Percentiles rank a stretch among this genome's conserved stretches.
phyloP scores from a whole-genome alignment of 345 rosid species.

The Euclidium syriacum region DNA sequence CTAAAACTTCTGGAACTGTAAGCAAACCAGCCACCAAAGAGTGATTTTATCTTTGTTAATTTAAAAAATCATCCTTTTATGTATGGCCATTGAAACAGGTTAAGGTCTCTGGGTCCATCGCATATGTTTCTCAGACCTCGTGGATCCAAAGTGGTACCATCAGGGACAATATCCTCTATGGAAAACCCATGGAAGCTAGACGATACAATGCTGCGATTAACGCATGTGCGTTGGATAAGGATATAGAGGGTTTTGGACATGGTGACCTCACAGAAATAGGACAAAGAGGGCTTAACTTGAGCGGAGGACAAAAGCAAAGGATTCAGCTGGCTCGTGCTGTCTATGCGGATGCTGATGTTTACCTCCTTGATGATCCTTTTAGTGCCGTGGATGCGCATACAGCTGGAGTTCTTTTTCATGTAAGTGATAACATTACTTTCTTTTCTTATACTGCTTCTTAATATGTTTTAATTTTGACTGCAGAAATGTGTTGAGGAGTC shows the following conservation, averaged over 20 bases:
- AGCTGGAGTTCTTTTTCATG: slow-evolving; percentile 62
- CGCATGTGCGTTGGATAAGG: slow-evolving; percentile 71
- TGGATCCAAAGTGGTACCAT: slow-evolving; percentile 88
- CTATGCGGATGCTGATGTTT: slow-evolving; percentile 67
- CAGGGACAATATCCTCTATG: slow-evolving; percentile 62
- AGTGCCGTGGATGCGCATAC: slow-evolving; percentile 88
- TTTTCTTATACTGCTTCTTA: background rate
- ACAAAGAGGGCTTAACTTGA: slow-evolving; percentile 80
- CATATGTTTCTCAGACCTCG: slow-evolving; percentile 73
- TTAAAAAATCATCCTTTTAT: background rate
- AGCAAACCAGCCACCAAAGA: slow-evolving; percentile 28
- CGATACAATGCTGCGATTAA: slow-evolving; percentile 49
- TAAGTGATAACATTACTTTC: slow-evolving; percentile 25
- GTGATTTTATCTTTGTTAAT: background rate
- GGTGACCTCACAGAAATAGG: slow-evolving; percentile 85
- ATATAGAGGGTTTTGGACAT: slow-evolving; percentile 51
- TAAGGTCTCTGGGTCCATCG: slow-evolving; percentile 45
- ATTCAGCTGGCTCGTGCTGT: slow-evolving; percentile 79
- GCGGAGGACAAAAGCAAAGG: slow-evolving; percentile 93
- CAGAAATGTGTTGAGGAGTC: slow-evolving; percentile 74
- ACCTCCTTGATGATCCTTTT: slow-evolving; percentile 80
- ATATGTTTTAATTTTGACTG: slow-evolving; percentile 14
- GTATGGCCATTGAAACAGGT: slow-evolving; percentile 38
- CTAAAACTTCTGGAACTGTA: slow-evolving; percentile 61
- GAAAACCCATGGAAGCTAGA: slow-evolving; percentile 52